phyloP scores from a whole-genome alignment of 2,329 filamentous ascomycete species.

The Plenodomus tracheiphilus region DNA sequence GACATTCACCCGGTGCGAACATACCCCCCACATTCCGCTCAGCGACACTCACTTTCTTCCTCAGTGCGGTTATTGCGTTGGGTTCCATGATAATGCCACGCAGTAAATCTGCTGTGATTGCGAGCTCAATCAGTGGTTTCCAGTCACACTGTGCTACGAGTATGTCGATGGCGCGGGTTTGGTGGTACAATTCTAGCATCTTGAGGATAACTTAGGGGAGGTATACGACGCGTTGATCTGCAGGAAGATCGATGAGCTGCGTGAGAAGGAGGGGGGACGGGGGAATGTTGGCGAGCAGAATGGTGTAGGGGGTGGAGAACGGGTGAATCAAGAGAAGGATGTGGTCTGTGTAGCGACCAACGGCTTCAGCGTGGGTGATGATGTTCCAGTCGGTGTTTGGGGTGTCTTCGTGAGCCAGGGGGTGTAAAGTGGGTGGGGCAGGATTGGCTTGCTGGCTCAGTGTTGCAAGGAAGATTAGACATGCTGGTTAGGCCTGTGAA shows the following conservation, averaged over 20 bases:
- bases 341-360: conserved; percentile 1
- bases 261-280: not conserved
- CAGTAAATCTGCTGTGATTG: conserved; percentile 1
- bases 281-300: conserved; percentile 4
- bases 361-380: conserved; percentile 2
- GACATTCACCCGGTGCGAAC: not conserved
- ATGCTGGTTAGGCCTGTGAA: not conserved
- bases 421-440: not conserved
- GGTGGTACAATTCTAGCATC: conserved; percentile 1
- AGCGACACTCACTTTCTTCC: conserved; percentile 1
- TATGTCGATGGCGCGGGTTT: not conserved
- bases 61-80: not conserved
- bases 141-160: conserved; percentile 1
- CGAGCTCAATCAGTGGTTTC: conserved; percentile 4
- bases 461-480: not conserved
- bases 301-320: not conserved
- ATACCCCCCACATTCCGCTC: not conserved
- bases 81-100: not conserved
- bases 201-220: not conserved
- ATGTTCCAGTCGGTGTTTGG: conserved; percentile 1
- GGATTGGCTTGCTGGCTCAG: not conserved
- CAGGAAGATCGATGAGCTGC: not conserved
- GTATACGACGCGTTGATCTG: not conserved
- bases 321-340: conserved; percentile 5
- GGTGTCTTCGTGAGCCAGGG: not conserved